phyloP scores from a whole-genome alignment of 208 protist species.

The Lotmaria passim region DNA sequence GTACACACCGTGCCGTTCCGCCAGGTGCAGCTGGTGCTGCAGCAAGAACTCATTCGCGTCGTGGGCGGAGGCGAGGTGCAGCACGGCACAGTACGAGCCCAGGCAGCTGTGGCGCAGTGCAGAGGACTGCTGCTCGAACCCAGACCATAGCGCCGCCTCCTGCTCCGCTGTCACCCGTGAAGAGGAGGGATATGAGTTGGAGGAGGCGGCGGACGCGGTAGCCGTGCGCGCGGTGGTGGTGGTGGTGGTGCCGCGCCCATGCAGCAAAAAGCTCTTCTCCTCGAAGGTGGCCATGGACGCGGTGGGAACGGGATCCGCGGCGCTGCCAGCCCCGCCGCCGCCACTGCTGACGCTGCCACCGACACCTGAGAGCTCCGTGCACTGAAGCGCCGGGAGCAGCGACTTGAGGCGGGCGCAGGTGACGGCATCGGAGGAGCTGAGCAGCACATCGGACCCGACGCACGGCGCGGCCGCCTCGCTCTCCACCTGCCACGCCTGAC shows the following conservation, averaged over 20 bases:
- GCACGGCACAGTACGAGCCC: slow-evolving; percentile 48
- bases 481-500: slow-evolving; percentile 47
- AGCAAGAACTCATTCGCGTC: slow-evolving; percentile 59
- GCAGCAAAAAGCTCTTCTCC: slow-evolving; percentile 31
- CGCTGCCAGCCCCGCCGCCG: neutral
- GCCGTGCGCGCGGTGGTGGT: no score
- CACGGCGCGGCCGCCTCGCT: slow-evolving; percentile 47
- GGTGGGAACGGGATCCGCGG: neutral
- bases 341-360: neutral
- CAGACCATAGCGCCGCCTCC: slow-evolving; percentile 37
- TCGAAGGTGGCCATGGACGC: slow-evolving; percentile 32
- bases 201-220: no score
- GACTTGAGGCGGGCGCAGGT: slow-evolving; percentile 23
- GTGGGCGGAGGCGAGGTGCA: slow-evolving; percentile 50
- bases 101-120: slow-evolving; percentile 45
- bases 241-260: slow-evolving; percentile 27
- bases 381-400: slow-evolving; percentile 13
- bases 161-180: slow-evolving; percentile 27
- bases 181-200: no score
- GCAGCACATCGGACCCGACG: slow-evolving; percentile 52
- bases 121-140: slow-evolving; percentile 25
- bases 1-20: slow-evolving; percentile 46
- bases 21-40: slow-evolving; percentile 47
- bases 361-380: slow-evolving; percentile 10
- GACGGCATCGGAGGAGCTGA: slow-evolving; percentile 46